Evolutionary conservation across 75 land plant genomes (phyloP).

Genomic region (Sequoia sempervirens): DNA sequence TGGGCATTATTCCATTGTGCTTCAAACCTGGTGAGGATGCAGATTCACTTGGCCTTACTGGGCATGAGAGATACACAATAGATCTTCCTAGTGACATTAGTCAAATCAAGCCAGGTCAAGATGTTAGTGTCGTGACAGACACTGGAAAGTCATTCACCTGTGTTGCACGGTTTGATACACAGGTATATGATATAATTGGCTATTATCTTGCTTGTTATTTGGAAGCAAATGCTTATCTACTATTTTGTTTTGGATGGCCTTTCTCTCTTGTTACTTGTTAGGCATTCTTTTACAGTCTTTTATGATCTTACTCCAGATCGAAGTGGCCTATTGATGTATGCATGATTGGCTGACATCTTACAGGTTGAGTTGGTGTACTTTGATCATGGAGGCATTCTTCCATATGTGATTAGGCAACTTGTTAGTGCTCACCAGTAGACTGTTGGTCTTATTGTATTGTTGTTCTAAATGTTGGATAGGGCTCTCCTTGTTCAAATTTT

Average conservation of each 20-base stretch:
- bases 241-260: not conserved
- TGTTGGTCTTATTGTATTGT: not conserved
- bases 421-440: not conserved
- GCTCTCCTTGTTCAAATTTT: not conserved
- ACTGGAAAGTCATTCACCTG: conserved; percentile 82
- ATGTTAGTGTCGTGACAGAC: conserved; percentile 73
- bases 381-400: too few relatives aligned
- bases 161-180: conserved; percentile 87
- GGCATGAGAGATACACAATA: too few relatives aligned
- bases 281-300: not conserved
- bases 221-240: not conserved
- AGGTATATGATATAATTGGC: conserved; percentile 39
- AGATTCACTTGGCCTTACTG: too few relatives aligned
- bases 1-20: too few relatives aligned
- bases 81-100: conserved; percentile 64
- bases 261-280: not conserved
- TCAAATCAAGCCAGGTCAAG: conserved; percentile 90
- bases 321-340: too few relatives aligned
- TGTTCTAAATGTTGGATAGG: not conserved
- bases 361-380: too few relatives aligned
- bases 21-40: too few relatives aligned
- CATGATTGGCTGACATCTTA: too few relatives aligned
- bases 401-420: too few relatives aligned
- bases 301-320: too few relatives aligned
- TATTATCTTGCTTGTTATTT: not conserved